Evolutionary conservation across 83 land plant genomes (phyloP).

Genomic region (Picea abies): DNA sequence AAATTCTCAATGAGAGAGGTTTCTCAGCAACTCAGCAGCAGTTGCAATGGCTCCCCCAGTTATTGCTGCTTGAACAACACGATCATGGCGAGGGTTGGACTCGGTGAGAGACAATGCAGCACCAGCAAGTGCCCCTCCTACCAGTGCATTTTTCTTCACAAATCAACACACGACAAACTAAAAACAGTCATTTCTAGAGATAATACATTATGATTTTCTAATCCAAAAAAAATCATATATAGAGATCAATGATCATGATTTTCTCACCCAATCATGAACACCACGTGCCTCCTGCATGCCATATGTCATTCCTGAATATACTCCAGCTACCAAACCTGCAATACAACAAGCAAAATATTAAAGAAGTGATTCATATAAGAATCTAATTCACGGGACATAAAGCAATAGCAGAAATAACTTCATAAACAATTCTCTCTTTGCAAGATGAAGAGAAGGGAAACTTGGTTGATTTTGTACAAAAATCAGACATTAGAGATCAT

Average conservation of each 20-base stretch:
- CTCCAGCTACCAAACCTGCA: conserved; percentile 42
- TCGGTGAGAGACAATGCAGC: conserved; percentile 53
- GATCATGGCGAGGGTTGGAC: conserved; percentile 40
- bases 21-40: conserved; percentile 51
- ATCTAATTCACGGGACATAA: not conserved
- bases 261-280: conserved; percentile 52
- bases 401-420: not conserved
- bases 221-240: no score
- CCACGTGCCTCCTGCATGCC: conserved; percentile 60
- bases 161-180: no score
- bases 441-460: no score
- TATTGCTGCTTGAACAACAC: conserved; percentile 43
- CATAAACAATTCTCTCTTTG: not conserved
- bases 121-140: conserved; percentile 48
- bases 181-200: no score
- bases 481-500: no score
- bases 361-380: not conserved
- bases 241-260: not conserved
- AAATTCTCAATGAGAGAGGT: conserved; percentile 23
- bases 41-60: conserved; percentile 58
- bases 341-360: not conserved
- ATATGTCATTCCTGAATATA: conserved; percentile 43
- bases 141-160: no score
- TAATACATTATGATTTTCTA: no score
- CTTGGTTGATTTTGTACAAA: no score